Base-by-base conservation (phyloP, 805 yeast genomes). In the Kodamaea sagamina region DNA sequence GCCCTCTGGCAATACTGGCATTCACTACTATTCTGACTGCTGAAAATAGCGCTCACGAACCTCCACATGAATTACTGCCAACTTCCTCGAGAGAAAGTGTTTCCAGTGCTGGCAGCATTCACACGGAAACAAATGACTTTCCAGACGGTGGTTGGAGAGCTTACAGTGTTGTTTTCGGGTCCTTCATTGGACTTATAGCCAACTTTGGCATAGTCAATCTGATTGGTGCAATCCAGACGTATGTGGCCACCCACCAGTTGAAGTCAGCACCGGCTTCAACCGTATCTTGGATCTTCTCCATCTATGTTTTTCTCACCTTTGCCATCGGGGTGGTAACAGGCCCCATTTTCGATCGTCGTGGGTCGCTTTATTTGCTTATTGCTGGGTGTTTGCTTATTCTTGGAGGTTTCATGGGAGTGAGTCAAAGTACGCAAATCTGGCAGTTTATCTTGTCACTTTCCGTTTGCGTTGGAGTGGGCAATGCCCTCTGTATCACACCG, bases 161-260 rank as follows among this genome's bases (percentile, higher is more conserved):
- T 8, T 52, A 57, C 36, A 35, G 43, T 36, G 62, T 57, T 18
- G 53, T 57, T 9, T 41, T 55, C 4, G 63, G 63, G 16, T 47
- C 77, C 3, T 64, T 68, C 24, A 52, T 77, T 9, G 85, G 85
- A 1, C 60, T 79, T 16, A 80, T 62, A 12, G 63, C 49, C 36
- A 46, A 46, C 36, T 54, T 54, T 22, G 74, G 73, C 3, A 46
- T 62, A 5, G 28, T 65, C 28, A 68, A 68, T 39, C 55, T 72
- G 4, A 55, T 67, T 7, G 74, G 74, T 22, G 72, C 70, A 4
- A 61, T 68, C 12, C 72, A 68, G 46, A 57, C 72, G 3, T 65
- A 68, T 41, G 50, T 68, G 4, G 58, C 72, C 5, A 55, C 57
- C 29, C 69, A 68, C 49, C 74, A 68, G 47, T 52, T 68, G 32